Evolutionary conservation across 139 green algal genomes (phyloP).

Genomic region (Chlorella sorokiniana): DNA sequence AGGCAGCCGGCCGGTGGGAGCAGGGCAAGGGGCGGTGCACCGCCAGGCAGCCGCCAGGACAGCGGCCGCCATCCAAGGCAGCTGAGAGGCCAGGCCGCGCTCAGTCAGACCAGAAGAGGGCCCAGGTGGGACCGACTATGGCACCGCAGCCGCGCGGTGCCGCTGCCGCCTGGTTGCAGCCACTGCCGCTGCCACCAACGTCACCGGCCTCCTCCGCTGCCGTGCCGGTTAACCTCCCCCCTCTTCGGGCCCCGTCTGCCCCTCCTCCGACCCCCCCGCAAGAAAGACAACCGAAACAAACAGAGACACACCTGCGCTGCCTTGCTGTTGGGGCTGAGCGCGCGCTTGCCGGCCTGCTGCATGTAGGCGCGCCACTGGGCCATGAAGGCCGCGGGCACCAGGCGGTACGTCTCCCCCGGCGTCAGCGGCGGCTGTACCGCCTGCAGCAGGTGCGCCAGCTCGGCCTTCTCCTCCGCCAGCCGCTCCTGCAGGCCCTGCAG

Average conservation of each 20-base stretch:
- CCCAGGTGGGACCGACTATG: too few relatives aligned
- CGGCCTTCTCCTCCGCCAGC: constrained; percentile 42
- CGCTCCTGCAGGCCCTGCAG: constrained; percentile 37
- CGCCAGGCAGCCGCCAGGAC: not conserved
- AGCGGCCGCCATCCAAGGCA: not conserved
- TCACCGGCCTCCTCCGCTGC: too few relatives aligned
- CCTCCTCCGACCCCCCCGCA: not conserved
- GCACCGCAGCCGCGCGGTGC: too few relatives aligned
- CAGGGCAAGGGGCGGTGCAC: not conserved
- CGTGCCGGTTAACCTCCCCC: too few relatives aligned
- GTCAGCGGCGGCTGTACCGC: constrained; percentile 39
- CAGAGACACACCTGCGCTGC: not conserved
- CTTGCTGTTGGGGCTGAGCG: not conserved
- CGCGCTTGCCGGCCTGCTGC: constrained; percentile 16
- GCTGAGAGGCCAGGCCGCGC: not conserved
- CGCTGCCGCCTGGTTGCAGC: too few relatives aligned
- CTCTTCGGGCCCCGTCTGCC: too few relatives aligned
- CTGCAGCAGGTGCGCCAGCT: constrained; percentile 48
- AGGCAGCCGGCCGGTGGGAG: not conserved
- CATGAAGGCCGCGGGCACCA: constrained; percentile 68
- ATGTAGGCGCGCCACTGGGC: constrained; percentile 52
- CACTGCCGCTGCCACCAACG: too few relatives aligned
- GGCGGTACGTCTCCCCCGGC: constrained; percentile 49
- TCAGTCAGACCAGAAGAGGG: too few relatives aligned
- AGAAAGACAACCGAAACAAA: not conserved